phyloP scores from a whole-genome alignment of 768 basidiomycete genomes.

The Neoboletus brunneissimus region DNA sequence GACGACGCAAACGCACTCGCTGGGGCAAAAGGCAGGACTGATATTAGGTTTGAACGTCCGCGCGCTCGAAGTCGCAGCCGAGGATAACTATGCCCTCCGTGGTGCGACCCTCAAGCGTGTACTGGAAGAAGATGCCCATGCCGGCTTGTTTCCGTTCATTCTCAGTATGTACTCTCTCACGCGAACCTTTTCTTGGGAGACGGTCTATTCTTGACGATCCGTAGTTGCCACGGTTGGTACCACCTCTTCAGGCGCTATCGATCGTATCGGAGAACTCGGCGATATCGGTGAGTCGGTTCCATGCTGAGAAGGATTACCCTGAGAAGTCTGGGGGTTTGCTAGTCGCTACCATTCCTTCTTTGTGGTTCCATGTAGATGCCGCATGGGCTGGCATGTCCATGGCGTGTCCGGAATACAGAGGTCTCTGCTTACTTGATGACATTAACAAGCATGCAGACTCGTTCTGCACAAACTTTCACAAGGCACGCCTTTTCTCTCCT shows the following conservation, averaged over 20 bases:
- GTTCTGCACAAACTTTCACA: constrained; percentile 91
- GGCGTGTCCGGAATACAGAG: constrained; percentile 75
- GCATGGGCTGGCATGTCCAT: constrained; percentile 89
- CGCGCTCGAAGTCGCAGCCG: constrained; percentile 59
- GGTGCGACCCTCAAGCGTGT: constrained; percentile 59
- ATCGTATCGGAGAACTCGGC: constrained; percentile 72
- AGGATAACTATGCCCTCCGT: constrained; percentile 66
- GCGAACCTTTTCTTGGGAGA: not conserved
- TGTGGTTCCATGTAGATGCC: constrained; percentile 88
- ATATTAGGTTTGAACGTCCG: constrained; percentile 76
- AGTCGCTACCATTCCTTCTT: constrained; percentile 60
- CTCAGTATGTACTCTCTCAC: constrained; percentile 49
- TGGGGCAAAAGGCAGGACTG: constrained; percentile 76
- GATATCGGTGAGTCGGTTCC: constrained; percentile 50
- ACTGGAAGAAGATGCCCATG: constrained; percentile 57
- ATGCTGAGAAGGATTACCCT: not conserved
- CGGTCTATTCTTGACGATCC: not conserved
- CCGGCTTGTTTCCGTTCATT: constrained; percentile 74
- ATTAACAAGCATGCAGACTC: constrained; percentile 79
- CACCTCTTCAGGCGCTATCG: constrained; percentile 87
- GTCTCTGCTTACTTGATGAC: constrained; percentile 54
- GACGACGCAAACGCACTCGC: constrained; percentile 87
- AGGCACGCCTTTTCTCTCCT: constrained; percentile 50
- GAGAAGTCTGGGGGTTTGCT: not conserved
- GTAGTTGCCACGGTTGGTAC: constrained; percentile 90